Base-by-base conservation (phyloP, 192 early-diverging fungal genomes). In the Diversispora epigaea region DNA sequence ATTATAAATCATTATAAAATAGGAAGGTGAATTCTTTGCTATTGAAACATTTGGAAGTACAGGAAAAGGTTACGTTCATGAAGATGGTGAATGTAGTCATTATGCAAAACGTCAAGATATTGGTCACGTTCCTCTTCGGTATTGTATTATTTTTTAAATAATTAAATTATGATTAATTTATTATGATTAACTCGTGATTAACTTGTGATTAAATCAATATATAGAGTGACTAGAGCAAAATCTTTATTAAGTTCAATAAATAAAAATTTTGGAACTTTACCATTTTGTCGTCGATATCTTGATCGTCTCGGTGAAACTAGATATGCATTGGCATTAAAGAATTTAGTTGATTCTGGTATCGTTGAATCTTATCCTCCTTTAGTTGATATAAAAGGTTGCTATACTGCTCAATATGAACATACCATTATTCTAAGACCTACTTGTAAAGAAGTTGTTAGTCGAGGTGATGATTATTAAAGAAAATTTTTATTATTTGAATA, bases 11-110 rank as follows among this genome's bases (percentile, higher is more conserved):
- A 19, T 32, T 65, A 6, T 19, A 12, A 4, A 45, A 46, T 57
- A 84, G 77, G 95, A 98, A 79, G 93, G 93, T 66, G 95, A 98
- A 84, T 86, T 89, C 62, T 93, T 92, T 79, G 97, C 96, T 64
- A 97, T 99, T 71, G 97, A 99, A 81, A 99, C 97, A 4, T 99
- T 98, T 78, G 97, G 95, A 68, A 92, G 91, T 80, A 99, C 96
- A 11, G 97, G 97, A 9, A 90, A 87, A 39, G 97, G 93, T 7
- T 91, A 87, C 77, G 97, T 99, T 14, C 76, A 87, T 65, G 95
- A 97, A 77, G 93, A 97, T 74, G 89, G 90, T 75, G 94, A 94
- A 62, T 94, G 93, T 80, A 93, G 91, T 72, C 97, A 99, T 76
- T 99, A 99, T 80, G 88, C 89, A 52, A 89, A 88, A 75, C 79